A percentile compares a stretch with the other conserved stretches of the same genome.
Evolutionary conservation across 2,329 filamentous ascomycete species (phyloP).

Genomic region (Cercospora brassicicola): DNA sequence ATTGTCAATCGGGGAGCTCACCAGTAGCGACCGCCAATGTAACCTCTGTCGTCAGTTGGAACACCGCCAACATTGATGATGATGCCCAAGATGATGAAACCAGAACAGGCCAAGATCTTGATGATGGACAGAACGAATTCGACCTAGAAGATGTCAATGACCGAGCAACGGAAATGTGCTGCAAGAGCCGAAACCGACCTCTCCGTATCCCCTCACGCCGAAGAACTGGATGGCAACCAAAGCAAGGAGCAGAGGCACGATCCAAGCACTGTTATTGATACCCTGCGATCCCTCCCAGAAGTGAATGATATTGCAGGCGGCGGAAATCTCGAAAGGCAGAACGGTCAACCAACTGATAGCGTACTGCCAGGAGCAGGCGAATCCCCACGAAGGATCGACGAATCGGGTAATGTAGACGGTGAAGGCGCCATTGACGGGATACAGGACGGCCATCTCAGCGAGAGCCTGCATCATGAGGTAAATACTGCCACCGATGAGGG

Average conservation of each 20-base stretch:
- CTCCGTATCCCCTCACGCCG: constrained; percentile 40
- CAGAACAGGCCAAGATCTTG: constrained; percentile 51
- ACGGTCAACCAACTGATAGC: constrained; percentile 37
- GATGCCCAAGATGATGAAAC: constrained; percentile 65
- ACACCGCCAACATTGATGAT: constrained; percentile 46
- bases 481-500: constrained; percentile 41
- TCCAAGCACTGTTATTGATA: constrained; percentile 37
- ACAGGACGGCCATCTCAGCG: constrained; percentile 39
- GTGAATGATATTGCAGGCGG: constrained; percentile 36
- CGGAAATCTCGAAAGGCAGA: constrained; percentile 38
- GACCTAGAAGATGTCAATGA: constrained; percentile 14
- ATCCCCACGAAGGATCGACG: constrained; percentile 41
- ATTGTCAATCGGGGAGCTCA: constrained; percentile 5
- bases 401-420: constrained; percentile 40
- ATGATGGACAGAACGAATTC: constrained; percentile 37
- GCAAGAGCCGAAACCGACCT: constrained; percentile 22
- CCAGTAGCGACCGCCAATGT: constrained; percentile 35
- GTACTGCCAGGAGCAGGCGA: constrained; percentile 38
- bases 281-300: constrained; percentile 34
- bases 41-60: constrained; percentile 35
- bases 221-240: constrained; percentile 37
- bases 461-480: constrained; percentile 41
- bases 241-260: constrained; percentile 36
- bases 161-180: neutral
- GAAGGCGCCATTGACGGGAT: constrained; percentile 41